A percentile compares a stretch with the other conserved stretches of the same genome.
These are phyloP conservation scores for Hylodesmum podocarpum DNA, from an alignment of 306 rosid genomes.

Conservation along the genomic window DNA sequence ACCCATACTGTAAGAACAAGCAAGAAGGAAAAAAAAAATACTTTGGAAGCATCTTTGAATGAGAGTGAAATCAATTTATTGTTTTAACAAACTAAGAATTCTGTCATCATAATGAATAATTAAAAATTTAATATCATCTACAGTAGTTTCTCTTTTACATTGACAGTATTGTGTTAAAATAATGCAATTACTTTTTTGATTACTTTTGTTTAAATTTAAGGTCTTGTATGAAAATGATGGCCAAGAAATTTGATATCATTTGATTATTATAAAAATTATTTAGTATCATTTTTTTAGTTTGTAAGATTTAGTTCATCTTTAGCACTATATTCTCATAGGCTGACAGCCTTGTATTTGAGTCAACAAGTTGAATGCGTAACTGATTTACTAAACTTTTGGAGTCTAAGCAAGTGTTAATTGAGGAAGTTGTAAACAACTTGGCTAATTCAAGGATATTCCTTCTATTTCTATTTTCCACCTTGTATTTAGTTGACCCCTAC, in stretches of 20 bases:
- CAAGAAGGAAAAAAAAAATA: background rate
- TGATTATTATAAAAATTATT: background rate
- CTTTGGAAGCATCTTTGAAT: background rate
- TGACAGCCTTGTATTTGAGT: background rate
- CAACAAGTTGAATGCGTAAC: background rate
- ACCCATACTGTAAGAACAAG: too few relatives aligned
- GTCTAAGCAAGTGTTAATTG: background rate
- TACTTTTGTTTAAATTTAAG: background rate
- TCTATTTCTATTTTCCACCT: background rate
- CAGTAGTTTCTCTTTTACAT: background rate
- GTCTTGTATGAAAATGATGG: background rate
- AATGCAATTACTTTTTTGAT: background rate
- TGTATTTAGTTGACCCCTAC: background rate
- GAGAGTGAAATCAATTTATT: background rate
- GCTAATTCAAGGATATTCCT: slow-evolving; percentile 11
- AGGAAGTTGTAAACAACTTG: background rate
- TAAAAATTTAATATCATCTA: background rate
- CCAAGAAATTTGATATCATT: background rate
- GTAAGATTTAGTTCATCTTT: background rate
- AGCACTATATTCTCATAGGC: background rate
- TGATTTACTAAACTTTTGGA: background rate
- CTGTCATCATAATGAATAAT: background rate
- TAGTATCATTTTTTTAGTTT: background rate
- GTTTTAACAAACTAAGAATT: background rate
- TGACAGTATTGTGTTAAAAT: background rate